Percentiles rank a stretch among this genome's conserved stretches.
Conservation (phyloP, 1,284 basidiomycete species). For the Austroboletus novae-zelandiae region DNA sequence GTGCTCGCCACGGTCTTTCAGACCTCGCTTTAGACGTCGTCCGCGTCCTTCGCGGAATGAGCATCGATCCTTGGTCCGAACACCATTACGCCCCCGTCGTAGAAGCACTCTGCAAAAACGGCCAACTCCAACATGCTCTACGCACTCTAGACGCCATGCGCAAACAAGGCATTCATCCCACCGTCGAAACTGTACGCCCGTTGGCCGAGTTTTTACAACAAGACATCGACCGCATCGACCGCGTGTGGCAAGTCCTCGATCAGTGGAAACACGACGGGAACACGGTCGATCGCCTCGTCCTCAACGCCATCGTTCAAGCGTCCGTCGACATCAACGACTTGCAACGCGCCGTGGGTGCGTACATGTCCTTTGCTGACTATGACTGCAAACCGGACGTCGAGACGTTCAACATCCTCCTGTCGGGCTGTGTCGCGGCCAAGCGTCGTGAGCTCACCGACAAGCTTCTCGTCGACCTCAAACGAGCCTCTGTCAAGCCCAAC, state of each 20-base stretch:
- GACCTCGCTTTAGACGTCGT: slow-evolving; percentile 68
- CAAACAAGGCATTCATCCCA: slow-evolving; percentile 43
- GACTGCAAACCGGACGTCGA: slow-evolving; percentile 55
- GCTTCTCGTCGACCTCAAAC: slow-evolving; percentile 61
- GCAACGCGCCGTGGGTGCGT: slow-evolving; percentile 74
- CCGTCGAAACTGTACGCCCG: slow-evolving; percentile 45
- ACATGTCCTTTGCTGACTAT: slow-evolving; percentile 61
- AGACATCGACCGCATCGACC: slow-evolving; percentile 58
- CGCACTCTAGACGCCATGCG: slow-evolving; percentile 56
- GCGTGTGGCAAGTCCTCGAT: slow-evolving; percentile 64
- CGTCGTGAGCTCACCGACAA: slow-evolving; percentile 63
- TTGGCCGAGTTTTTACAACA: slow-evolving; percentile 51
- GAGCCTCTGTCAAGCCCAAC: slow-evolving; percentile 52
- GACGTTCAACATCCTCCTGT: slow-evolving; percentile 70
- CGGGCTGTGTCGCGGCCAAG: slow-evolving; percentile 54
- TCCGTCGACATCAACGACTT: slow-evolving; percentile 63
- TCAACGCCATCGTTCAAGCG: slow-evolving; percentile 70
- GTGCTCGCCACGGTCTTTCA: slow-evolving; percentile 67
- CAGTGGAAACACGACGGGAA: slow-evolving; percentile 53
- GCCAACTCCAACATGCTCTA: slow-evolving; percentile 59
- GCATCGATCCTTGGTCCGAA: slow-evolving; percentile 53
- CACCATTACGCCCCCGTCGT: slow-evolving; percentile 70
- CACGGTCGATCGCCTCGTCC: slow-evolving; percentile 52
- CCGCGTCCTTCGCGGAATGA: slow-evolving; percentile 46
- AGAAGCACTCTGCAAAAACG: slow-evolving; percentile 56